Evolutionary conservation across 225 moss, liverwort and hornwort species (phyloP), one percentile per base, ranked within the genome.

Genomic region (Polytrichum formosum): DNA sequence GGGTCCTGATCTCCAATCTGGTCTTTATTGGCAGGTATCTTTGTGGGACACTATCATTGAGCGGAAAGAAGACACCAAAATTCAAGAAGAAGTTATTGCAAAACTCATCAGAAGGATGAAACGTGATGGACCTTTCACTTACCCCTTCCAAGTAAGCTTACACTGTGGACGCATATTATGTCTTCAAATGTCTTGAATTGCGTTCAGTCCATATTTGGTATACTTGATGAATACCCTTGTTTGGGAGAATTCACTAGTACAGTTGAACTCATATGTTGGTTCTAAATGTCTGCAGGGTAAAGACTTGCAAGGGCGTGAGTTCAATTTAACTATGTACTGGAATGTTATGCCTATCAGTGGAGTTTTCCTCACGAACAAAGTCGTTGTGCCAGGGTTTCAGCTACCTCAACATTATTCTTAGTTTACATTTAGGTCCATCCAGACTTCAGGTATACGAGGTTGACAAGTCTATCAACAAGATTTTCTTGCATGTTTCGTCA

Each of bases 301-400:
- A 73, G 87, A 91, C 73, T 84, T 98, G 77, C 83, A 82, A 60
- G 97, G 94, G 17, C 78, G 78, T 68, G 86, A 91, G 22, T 94
- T 85, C 78, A 98, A 94, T 73, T 84, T 98, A 66, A 98, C 97
- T n/a, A 81, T 94, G 91, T 87, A 94, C 64, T 98, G 97, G 97
- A 98, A 94, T 72, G 90, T 98, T 53, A 94, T 98, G 94, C 97
- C 97, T 22, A 30, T 94, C 23, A 88, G 94, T 33, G 97, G 97
- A 22, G 91, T 74, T 65, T 91, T 98, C 67, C 83, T 81, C 73
- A 94, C 85, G 10, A 85, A 80, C 61, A 94, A 94, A 79, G 81
- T 81, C 63, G 91, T 94, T 66, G 60, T 98, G 26, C 74, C 91
- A 69, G 97, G 94, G 53, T 98, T 94, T 72, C 88, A 76, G 64